Evolutionary conservation across 2,329 filamentous ascomycete genomes (phyloP), one percentile per base, ranked within the genome.

Genomic region (Simplicillium sp.): DNA sequence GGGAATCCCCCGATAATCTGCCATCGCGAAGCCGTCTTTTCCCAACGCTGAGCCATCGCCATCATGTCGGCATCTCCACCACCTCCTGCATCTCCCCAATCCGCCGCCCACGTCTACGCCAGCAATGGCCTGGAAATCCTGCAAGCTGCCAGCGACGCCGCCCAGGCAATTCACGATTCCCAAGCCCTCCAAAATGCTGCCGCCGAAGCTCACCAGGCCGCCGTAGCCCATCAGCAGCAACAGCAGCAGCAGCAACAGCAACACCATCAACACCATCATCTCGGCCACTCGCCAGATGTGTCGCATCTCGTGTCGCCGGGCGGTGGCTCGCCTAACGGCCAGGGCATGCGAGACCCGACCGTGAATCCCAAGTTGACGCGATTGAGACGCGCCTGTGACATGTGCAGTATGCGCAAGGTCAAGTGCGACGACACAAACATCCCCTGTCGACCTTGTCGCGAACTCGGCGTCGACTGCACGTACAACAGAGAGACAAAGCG

Each of bases 341-440:
- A 25, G 20, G 20, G 20, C 20, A 34, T 58, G 48, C 59, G 64
- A 33, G 65, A 68, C 42, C 62, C 64, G 7, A 62, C 59, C 11
- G 55, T 67, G 40, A 68, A 68, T 41, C 65, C 64, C 13, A 77
- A 75, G 57, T 60, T 72, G 36, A 77, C 73, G 20, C 70, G 75
- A 7, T 63, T 79, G 28, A 65, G 75, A 44, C 69, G 75, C 38
- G 75, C 75, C 12, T 79, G 75, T 49, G 75, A 79, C 48, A 73
- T 79, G 66, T 79, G 75, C 54, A 77, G 74, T 44, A 70, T 73
- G 56, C 71, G 75, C 43, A 79, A 79, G 46, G 75, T 79, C 35
- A 79, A 79, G 59, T 78, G 74, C 55, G 73, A 77, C 52, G 73
- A 75, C 46, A 60, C 64, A 32, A 64, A 68, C 16, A 66, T 73